phyloP scores from a whole-genome alignment of 305 asterid species.

The Fraxinus greggii region DNA sequence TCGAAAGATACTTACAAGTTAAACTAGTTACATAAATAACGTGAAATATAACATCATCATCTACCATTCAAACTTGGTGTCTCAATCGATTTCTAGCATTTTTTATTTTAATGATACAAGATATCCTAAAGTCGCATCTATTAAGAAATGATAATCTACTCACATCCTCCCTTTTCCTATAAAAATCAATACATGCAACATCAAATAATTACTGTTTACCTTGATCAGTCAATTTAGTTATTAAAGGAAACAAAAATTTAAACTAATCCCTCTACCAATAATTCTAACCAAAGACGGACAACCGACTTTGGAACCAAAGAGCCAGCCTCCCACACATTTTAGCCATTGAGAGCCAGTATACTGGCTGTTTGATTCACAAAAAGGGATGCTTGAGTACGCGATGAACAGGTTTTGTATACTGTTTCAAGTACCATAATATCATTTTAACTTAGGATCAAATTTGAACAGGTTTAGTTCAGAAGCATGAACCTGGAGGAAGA shows the following conservation, averaged over 20 bases:
- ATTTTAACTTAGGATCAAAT: background rate
- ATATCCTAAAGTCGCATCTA: background rate
- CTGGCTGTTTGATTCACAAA: background rate
- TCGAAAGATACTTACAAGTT: background rate
- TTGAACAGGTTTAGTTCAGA: background rate
- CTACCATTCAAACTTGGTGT: background rate
- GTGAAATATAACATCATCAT: background rate
- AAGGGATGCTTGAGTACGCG: background rate
- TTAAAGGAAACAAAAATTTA: background rate
- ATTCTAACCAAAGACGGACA: background rate
- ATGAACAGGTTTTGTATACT: background rate
- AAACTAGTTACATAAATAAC: background rate
- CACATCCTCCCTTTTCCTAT: background rate
- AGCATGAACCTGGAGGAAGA: constrained; percentile 41
- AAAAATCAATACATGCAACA: background rate
- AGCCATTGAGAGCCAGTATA: background rate
- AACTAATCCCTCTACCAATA: background rate
- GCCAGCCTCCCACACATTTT: background rate
- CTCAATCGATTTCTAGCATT: background rate
- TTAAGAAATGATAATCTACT: background rate
- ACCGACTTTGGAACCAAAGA: background rate
- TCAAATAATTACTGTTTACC: background rate
- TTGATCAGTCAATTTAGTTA: background rate
- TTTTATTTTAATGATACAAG: background rate
- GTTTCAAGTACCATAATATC: background rate